phyloP scores from a whole-genome alignment of 139 green algal genomes.

The Coelastrella sp. region DNA sequence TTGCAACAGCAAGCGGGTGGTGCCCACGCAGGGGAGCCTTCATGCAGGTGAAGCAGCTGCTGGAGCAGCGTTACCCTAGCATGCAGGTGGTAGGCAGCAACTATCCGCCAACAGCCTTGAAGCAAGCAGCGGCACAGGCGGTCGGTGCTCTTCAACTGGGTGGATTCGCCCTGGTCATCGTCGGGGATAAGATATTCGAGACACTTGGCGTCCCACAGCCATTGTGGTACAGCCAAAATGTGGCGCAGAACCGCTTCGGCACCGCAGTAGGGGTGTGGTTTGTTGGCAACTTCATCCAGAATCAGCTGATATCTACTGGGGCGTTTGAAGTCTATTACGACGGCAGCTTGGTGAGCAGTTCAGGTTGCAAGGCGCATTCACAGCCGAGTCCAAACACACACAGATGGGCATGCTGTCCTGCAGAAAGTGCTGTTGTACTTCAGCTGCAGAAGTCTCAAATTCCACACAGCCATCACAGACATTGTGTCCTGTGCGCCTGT shows the following conservation, averaged over 20 bases:
- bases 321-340: constrained; percentile 84
- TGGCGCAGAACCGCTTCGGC: constrained; percentile 55
- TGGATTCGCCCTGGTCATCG: constrained; percentile 54
- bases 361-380: too few species aligned
- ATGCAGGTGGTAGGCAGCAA: constrained; percentile 65
- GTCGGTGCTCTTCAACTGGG: constrained; percentile 62
- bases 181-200: constrained; percentile 65
- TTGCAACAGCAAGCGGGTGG: neutral
- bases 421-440: neutral
- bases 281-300: constrained; percentile 76
- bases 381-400: too few species aligned
- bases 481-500: too few species aligned
- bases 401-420: too few species aligned
- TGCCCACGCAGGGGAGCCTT: constrained; percentile 68
- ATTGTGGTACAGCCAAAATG: constrained; percentile 26
- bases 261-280: constrained; percentile 64
- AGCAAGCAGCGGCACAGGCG: constrained; percentile 49
- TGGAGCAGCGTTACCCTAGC: constrained; percentile 60
- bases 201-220: neutral
- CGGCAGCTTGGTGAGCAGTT: constrained; percentile 65
- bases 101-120: constrained; percentile 61
- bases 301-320: constrained; percentile 67
- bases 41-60: constrained; percentile 73
- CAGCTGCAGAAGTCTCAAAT: too few species aligned
- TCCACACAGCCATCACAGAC: too few species aligned